Base-by-base conservation (phyloP, 2,329 filamentous ascomycete genomes). In the Fonsecaea nubica region DNA sequence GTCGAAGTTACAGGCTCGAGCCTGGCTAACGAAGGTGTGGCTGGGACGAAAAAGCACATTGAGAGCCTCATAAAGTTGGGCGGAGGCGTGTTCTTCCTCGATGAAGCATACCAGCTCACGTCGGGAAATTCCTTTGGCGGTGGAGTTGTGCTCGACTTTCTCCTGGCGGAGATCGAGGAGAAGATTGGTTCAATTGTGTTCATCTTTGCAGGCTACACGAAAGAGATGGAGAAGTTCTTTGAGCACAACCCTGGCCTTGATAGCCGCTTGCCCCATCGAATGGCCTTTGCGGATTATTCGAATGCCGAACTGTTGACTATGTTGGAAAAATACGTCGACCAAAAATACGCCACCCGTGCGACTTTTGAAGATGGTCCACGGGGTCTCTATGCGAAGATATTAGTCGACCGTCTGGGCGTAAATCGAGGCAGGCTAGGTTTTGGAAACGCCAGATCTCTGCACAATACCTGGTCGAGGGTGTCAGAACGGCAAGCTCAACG, bases 191-290 rank as follows among this genome's bases (percentile, higher is more conserved):
- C 90, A 71, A 76, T 93, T 0, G 86, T 89, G 0, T 90, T 93
- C 61, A 82, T 93, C 0, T 79, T 94, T 2, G 91, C 90, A 0
- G 91, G 92, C 0, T 93, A 93, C 76, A 82, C 82, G 57, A 88
- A 87, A 70, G 83, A 91, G 68, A 93, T 94, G 90, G 90, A 93
- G 71, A 83, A 83, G 0, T 92, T 93, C 75, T 92, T 92, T 55
- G 82, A 85, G 0, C 90, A 93, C 67, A 93, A 93, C 53, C 87
- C 87, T 0, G 90, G 91, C 0, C 80, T 93, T 2, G 81, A 85
- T 0, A 91, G 89, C 69, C 86, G 91, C 0, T 88, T 94, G 42
- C 90, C 90, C 0, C 79, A 86, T 10, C 78, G 83, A 38, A 80
- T 93, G 72, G 82, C 85, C 50, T 94, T 93, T 63, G 79, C 84